Conservation (phyloP, 257 asterid genomes). For the Rehmannia glutinosa region DNA sequence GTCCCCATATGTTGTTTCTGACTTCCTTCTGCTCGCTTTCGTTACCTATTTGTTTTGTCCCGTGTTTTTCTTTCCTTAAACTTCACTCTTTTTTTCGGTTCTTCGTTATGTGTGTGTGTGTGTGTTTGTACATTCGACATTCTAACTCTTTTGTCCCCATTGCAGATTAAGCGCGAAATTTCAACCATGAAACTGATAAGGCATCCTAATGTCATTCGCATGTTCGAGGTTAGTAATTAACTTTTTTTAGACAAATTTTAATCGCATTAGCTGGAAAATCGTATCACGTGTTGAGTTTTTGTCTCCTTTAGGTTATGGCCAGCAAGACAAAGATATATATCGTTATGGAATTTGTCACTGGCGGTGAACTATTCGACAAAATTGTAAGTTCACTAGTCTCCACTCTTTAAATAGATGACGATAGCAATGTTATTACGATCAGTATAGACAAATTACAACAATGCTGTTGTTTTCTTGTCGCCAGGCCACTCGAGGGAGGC, state of each 20-base stretch:
- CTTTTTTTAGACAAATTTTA: not conserved
- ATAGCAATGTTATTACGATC: not conserved
- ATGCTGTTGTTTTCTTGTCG: slow-evolving; percentile 15
- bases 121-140: not conserved
- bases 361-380: slow-evolving; percentile 95
- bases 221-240: slow-evolving; percentile 66
- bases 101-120: not conserved
- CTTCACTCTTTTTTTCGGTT: not conserved
- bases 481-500: slow-evolving; percentile 84
- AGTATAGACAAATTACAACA: not conserved
- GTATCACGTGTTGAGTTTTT: slow-evolving; percentile 4
- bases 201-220: slow-evolving; percentile 92
- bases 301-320: slow-evolving; percentile 90
- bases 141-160: not conserved
- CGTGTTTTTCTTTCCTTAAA: not conserved
- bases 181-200: slow-evolving; percentile 89
- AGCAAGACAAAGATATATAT: slow-evolving; percentile 94
- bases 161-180: slow-evolving; percentile 94
- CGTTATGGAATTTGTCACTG: slow-evolving; percentile 88
- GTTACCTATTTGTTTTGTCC: not conserved
- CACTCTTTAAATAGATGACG: not conserved
- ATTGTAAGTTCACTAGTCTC: slow-evolving; percentile 46
- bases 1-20: too few relatives aligned
- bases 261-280: too few relatives aligned
- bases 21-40: too few relatives aligned